Percentiles rank a stretch among this genome's conserved stretches.
These are phyloP conservation scores for Cladosporium sp. DNA, from an alignment of 2,329 filamentous ascomycete species.

Conservation along the genomic window DNA sequence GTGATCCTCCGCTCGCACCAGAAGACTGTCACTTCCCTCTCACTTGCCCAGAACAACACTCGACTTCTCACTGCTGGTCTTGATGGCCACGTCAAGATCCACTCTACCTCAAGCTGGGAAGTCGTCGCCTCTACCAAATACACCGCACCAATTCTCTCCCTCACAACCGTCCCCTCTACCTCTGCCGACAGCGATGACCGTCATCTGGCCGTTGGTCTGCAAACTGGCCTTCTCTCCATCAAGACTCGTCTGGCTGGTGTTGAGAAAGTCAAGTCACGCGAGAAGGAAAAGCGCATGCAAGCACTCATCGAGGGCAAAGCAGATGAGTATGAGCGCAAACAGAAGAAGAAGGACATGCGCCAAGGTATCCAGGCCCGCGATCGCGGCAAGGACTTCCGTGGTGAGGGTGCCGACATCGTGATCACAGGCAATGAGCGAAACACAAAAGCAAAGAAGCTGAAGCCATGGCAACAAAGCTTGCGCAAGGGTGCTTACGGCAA, in stretches of 20 bases:
- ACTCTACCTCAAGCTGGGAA: conserved; percentile 91
- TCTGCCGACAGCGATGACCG: conserved; percentile 73
- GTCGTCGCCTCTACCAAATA: conserved; percentile 95
- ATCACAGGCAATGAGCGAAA: conserved; percentile 70
- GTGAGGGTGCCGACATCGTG: conserved; percentile 81
- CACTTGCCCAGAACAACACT: conserved; percentile 72
- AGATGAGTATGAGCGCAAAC: conserved; percentile 69
- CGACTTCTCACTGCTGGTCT: conserved; percentile 83
- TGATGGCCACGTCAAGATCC: conserved; percentile 95
- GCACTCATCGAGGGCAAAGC: conserved; percentile 73
- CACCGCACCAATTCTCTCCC: conserved; percentile 79
- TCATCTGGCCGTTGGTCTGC: conserved; percentile 91
- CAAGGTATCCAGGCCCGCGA: conserved; percentile 58
- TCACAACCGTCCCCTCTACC: conserved; percentile 65
- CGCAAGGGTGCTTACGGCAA: conserved; percentile 71
- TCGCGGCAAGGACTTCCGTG: conserved; percentile 72
- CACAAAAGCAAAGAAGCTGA: conserved; percentile 57
- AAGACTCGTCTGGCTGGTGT: conserved; percentile 81
- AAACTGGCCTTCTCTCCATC: conserved; percentile 85
- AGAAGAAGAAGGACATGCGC: conserved; percentile 57
- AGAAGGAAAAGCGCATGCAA: conserved; percentile 80
- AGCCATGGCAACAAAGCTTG: conserved; percentile 76
- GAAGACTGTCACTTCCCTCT: conserved; percentile 90
- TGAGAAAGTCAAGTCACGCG: conserved; percentile 70
- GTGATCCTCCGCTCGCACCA: conserved; percentile 90